Evolutionary conservation across 805 yeast genomes (phyloP).

Genomic region (Cyberlindnera maritima): DNA sequence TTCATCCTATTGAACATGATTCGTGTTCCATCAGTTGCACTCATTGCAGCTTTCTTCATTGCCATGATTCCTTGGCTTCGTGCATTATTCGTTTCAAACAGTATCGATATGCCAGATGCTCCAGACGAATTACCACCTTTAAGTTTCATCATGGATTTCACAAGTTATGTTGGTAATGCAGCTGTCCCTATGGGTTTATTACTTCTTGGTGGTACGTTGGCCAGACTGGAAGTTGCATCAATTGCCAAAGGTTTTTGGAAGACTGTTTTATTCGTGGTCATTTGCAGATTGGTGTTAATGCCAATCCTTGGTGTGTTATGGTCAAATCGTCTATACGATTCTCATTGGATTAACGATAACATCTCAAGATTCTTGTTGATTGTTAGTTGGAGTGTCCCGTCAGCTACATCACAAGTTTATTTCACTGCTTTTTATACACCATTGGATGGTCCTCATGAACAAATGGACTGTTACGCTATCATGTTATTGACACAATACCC

Average conservation of each 20-base stretch:
- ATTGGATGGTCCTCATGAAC: constrained; percentile 44
- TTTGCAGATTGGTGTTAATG: constrained; percentile 58
- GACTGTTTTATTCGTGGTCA: constrained; percentile 55
- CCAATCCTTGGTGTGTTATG: constrained; percentile 79
- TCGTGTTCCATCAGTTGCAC: constrained; percentile 70
- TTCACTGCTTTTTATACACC: constrained; percentile 87
- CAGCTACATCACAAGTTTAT: constrained; percentile 85
- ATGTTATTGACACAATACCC: constrained; percentile 73
- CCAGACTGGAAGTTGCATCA: constrained; percentile 58
- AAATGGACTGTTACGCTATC: constrained; percentile 85
- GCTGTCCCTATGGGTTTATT: constrained; percentile 85
- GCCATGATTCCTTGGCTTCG: constrained; percentile 88
- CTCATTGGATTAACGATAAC: constrained; percentile 59
- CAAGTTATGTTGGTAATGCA: constrained; percentile 79
- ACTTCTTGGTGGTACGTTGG: constrained; percentile 83
- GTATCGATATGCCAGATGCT: constrained; percentile 58
- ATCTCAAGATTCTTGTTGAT: constrained; percentile 72
- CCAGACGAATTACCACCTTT: constrained; percentile 86
- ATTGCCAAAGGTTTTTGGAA: constrained; percentile 73
- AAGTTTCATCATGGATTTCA: constrained; percentile 79
- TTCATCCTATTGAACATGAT: constrained; percentile 47
- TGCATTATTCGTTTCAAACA: constrained; percentile 58
- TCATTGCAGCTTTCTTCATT: constrained; percentile 61
- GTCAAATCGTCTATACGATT: constrained; percentile 55
- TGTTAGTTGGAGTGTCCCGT: constrained; percentile 76